These are phyloP conservation scores for Leishmania arabica DNA, from an alignment of 208 protist genomes.

Conservation along the genomic window DNA sequence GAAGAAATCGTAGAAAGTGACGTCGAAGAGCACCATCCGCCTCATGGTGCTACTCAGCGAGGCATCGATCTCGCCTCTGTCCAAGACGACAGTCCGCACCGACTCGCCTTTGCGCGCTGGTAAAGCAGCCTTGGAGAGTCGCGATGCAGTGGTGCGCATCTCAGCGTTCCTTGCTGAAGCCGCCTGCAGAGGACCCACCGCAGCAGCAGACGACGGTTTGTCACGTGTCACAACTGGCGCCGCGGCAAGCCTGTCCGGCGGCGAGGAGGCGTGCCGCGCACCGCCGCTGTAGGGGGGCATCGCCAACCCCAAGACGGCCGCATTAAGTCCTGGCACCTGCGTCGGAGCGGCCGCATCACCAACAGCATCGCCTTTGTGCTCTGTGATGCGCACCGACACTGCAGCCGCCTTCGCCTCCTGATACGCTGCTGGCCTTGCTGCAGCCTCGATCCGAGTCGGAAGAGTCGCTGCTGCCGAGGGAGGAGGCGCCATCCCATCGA, in stretches of 20 bases:
- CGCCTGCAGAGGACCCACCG: not conserved
- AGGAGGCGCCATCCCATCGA: not conserved
- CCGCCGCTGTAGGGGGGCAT: not conserved
- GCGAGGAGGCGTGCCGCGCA: no score
- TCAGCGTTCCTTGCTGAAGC: not conserved
- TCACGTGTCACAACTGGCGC: not conserved
- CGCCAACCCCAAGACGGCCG: not conserved
- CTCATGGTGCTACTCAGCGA: constrained; percentile 6
- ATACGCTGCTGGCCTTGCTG: not conserved
- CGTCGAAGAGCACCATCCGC: constrained; percentile 1
- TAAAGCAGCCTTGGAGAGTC: no score
- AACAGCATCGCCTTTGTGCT: not conserved
- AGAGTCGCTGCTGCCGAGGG: not conserved
- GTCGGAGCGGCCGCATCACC: not conserved
- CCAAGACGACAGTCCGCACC: not conserved
- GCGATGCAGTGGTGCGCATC: not conserved
- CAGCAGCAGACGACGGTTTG: not conserved
- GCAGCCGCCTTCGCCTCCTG: not conserved
- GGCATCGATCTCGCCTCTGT: not conserved
- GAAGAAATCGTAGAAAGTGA: constrained; percentile 33
- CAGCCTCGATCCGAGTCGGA: not conserved
- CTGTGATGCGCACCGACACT: not conserved
- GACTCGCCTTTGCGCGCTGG: not conserved
- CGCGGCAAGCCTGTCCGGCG: not conserved
- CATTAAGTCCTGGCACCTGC: not conserved